Conservation (phyloP, 2,329 filamentous ascomycete genomes). For the Apiospora marii region DNA sequence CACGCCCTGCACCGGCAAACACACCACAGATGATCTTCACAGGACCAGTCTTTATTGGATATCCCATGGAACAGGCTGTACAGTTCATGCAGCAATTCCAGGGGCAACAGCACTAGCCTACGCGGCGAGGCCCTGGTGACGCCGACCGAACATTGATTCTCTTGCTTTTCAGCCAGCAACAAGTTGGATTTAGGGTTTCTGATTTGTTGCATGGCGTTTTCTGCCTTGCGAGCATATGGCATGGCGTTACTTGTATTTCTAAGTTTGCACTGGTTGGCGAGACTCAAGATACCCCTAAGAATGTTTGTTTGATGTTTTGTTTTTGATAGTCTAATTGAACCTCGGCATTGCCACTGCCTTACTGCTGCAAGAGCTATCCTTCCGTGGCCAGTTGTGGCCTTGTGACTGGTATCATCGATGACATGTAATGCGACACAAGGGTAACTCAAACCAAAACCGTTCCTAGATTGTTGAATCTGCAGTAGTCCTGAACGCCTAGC, state of each 20-base stretch:
- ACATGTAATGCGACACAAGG: neutral
- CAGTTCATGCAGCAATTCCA: conserved; percentile 72
- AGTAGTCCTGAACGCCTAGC: conserved; percentile 13
- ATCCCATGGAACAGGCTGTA: conserved; percentile 83
- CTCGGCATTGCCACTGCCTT: neutral
- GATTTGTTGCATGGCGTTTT: conserved; percentile 14
- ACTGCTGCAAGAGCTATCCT: too few relatives aligned
- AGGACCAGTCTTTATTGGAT: conserved; percentile 93
- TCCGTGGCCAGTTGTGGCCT: neutral
- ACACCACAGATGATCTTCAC: conserved; percentile 83
- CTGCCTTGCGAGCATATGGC: neutral
- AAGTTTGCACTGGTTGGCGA: conserved; percentile 6
- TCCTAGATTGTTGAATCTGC: conserved; percentile 13
- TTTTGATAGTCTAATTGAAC: conserved; percentile 9
- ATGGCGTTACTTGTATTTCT: conserved; percentile 10
- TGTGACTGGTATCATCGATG: neutral
- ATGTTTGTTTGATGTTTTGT: neutral
- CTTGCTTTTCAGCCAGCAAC: conserved; percentile 7
- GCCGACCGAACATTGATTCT: conserved; percentile 6
- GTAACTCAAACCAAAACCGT: neutral
- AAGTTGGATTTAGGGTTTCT: conserved; percentile 1
- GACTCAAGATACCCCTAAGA: conserved; percentile 17
- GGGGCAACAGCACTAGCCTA: conserved; percentile 21
- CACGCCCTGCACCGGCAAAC: conserved; percentile 42
- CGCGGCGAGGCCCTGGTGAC: neutral